Evolutionary conservation across 257 asterid species (phyloP), one percentile per base, ranked within the genome.

Genomic region (Solanum stenotomum): DNA sequence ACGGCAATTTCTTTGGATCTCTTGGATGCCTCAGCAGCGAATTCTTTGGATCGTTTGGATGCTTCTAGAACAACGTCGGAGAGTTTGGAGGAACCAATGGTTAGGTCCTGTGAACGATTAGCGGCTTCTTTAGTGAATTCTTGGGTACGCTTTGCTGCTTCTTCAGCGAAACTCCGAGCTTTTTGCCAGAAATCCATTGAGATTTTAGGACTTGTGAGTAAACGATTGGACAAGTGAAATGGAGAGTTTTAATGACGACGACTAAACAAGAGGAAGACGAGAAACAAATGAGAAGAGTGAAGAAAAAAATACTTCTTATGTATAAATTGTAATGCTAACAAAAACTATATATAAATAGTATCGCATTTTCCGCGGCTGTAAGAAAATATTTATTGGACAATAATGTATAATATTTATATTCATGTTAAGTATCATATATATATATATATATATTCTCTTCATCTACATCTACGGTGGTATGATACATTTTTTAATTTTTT

Each of bases 101-200:
- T 91, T 75, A 96, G 90, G 89, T 96, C 98, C 88, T 94, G 96
- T n/a, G 98, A 95, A 42, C 92, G 88, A 71, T 89, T 89, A 56
- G 90, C 90, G n/a, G 90, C 88, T 81, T 89, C 94, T 87, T 88
- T 94, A 12, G 98, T 91, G 84, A 96, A 91, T 90, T 96, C 98
- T 88, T 94, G 95, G 23, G 98, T 94, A 35, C 92, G 94, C 91
- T 94, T 94, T 38, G 98, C 98, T 35, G 98, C 96, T 87, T 93
- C 99, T 89, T 95, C 99, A 13, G 98, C 99, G 87, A 96, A 92
- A 90, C 85, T 89, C 77, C 98, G 93, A 87, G 99, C 98, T 91
- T 92, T 90, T 71, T 90, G 95, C 99, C 99, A 96, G 91, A 96
- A 91, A 92, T 96, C 98, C 99, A 96, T 96, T 74, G 81, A 18